These are phyloP conservation scores for Phytophthora syringae DNA, from an alignment of 352 stramenopile species.

Conservation along the genomic window DNA sequence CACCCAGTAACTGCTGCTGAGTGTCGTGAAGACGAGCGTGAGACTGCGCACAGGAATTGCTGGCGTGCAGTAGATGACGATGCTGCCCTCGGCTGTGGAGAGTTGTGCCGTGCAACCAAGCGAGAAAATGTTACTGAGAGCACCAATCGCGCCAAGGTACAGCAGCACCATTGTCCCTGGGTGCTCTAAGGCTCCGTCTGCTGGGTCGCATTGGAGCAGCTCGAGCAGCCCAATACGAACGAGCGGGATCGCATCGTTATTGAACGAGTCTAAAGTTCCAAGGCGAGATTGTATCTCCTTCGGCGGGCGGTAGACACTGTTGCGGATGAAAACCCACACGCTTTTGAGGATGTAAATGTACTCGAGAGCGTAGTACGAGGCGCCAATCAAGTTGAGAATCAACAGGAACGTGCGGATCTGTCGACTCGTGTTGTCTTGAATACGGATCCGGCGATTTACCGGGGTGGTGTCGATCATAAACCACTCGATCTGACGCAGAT, in stretches of 20 bases:
- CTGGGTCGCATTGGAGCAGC: slow-evolving; percentile 30
- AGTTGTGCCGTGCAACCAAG: slow-evolving; percentile 40
- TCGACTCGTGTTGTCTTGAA: slow-evolving; percentile 50
- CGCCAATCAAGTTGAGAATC: slow-evolving; percentile 44
- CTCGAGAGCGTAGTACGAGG: slow-evolving; percentile 40
- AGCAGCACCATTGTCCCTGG: slow-evolving; percentile 42
- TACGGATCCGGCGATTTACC: slow-evolving; percentile 34
- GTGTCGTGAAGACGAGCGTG: slow-evolving; percentile 40
- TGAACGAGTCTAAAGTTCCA: slow-evolving; percentile 10
- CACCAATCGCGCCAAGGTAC: slow-evolving; percentile 46
- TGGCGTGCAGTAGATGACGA: slow-evolving; percentile 43
- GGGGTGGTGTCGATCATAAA: slow-evolving; percentile 39
- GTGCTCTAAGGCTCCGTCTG: slow-evolving; percentile 40
- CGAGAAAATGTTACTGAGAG: slow-evolving; percentile 55
- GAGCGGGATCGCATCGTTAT: neutral
- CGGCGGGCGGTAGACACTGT: slow-evolving; percentile 27
- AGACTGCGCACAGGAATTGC: slow-evolving; percentile 40
- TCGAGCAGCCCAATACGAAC: slow-evolving; percentile 20
- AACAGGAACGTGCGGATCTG: slow-evolving; percentile 46
- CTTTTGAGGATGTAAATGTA: slow-evolving; percentile 40
- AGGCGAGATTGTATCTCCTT: slow-evolving; percentile 8
- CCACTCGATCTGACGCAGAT: slow-evolving; percentile 42
- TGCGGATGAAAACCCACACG: slow-evolving; percentile 32
- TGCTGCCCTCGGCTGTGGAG: slow-evolving; percentile 30
- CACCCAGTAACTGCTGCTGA: slow-evolving; percentile 53